phyloP scores from a whole-genome alignment of 2,329 filamentous ascomycete species.

The Endocalyx cinctus region DNA sequence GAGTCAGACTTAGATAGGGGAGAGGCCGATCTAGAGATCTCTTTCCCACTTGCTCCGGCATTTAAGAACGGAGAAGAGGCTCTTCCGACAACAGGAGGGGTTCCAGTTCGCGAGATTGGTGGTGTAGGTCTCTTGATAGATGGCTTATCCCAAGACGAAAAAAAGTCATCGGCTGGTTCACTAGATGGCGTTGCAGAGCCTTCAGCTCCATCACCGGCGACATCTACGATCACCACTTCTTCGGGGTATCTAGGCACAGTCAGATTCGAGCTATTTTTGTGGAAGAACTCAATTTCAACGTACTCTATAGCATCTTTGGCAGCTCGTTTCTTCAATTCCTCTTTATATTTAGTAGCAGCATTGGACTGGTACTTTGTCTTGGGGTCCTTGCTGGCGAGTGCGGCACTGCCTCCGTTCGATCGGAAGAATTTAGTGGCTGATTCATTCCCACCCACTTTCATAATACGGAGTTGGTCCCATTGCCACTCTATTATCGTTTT shows the following conservation, averaged over 20 bases:
- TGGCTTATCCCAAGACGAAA: conserved; percentile 98
- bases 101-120: conserved; percentile 82
- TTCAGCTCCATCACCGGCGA: conserved; percentile 53
- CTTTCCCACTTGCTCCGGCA: conserved; percentile 67
- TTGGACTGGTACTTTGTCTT: conserved; percentile 96
- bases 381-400: conserved; percentile 90
- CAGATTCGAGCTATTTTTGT: conserved; percentile 1
- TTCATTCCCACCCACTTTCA: conserved; percentile 99
- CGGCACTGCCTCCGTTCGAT: conserved; percentile 88
- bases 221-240: conserved; percentile 81
- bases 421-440: conserved; percentile 98
- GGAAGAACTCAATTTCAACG: conserved; percentile 30
- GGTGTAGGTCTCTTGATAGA: conserved; percentile 95
- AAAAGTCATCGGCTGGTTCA: conserved; percentile 88
- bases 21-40: conserved; percentile 72
- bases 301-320: conserved; percentile 81
- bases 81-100: conserved; percentile 74
- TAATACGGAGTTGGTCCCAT: conserved; percentile 95
- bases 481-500: conserved; percentile 94
- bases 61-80: conserved; percentile 89
- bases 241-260: conserved; percentile 61
- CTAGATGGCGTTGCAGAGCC: conserved; percentile 72
- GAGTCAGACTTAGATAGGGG: conserved; percentile 65
- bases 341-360: conserved; percentile 96
- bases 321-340: conserved; percentile 83